Evolutionary conservation across 306 rosid genomes (phyloP), one percentile per base, ranked within the genome.

Genomic region (Vigna radiata): DNA sequence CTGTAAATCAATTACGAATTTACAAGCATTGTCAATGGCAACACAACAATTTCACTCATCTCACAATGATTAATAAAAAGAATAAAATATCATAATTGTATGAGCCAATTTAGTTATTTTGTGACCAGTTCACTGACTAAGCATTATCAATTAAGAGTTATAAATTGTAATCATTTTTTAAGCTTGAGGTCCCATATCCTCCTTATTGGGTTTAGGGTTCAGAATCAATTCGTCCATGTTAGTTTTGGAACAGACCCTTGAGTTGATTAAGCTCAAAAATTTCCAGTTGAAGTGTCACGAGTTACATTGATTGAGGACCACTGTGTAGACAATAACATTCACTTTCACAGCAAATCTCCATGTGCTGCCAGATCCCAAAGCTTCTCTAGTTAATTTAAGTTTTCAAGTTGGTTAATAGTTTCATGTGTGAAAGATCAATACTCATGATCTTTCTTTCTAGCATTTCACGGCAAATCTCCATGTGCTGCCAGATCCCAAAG

Each of bases 371-470:
- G 18, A 65, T 66, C 74, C 12, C 25, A 54, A 66, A 23, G 16
- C 18, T 70, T 39, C 27, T 68, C 46, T 58, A 68, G 27, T 27
- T 49, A 39, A n/a, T 23, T 63, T 29, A 52, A 52, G 37, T 54
- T 43, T 79, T 66, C 47, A 56, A 43, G 47, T 79, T 21, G 13
- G 65, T 63, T 43, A 31, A 47, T 54, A 39, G 68, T 80, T 79
- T 44, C 65, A 29, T 17, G 14, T 53, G 31, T 39, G 72, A 69
- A 79, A 75, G 21, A 64, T 46, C 16, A 48, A 55, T 25, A 9
- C 50, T 47, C 36, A 66, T 21, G 63, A 25, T 63, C 19, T 81
- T 25, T 25, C 27, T 25, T 25, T 25, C 27, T 25, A 25, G 27
- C 27, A 25, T 55, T 54, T 73, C 29, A 66, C 58, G 21, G 17